These are phyloP conservation scores for Populus davidiana DNA, from an alignment of 345 rosid species.

Conservation along the genomic window DNA sequence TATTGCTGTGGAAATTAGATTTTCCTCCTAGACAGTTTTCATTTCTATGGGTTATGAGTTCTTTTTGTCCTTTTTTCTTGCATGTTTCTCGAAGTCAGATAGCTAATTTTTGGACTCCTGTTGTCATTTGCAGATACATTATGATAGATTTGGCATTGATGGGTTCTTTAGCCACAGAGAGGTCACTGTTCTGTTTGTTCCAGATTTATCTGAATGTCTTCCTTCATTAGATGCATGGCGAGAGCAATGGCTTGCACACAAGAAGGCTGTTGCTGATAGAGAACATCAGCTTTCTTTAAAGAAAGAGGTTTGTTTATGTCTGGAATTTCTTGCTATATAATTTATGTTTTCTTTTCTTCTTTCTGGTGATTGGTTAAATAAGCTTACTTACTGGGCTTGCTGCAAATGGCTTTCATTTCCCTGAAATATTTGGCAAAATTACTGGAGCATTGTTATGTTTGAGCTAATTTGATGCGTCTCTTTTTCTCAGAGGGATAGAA, in stretches of 20 bases:
- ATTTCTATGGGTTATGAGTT: neutral
- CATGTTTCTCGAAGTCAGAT: constrained; percentile 2
- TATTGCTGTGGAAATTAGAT: neutral
- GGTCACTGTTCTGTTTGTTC: constrained; percentile 85
- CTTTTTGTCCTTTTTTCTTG: neutral
- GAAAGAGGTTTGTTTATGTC: constrained; percentile 38
- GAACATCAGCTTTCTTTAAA: constrained; percentile 50
- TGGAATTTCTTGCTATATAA: neutral
- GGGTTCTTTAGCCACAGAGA: constrained; percentile 86
- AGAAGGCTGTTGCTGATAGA: constrained; percentile 64
- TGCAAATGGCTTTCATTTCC: neutral
- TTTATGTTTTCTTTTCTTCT: neutral
- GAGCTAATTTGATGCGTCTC: constrained; percentile 6
- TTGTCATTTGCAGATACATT: constrained; percentile 68
- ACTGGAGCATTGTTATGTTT: constrained; percentile 12
- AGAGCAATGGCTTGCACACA: constrained; percentile 76
- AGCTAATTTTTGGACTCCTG: constrained; percentile 4
- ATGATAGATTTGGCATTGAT: constrained; percentile 81
- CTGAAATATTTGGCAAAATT: neutral
- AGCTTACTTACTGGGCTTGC: neutral
- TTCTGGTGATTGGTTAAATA: neutral
- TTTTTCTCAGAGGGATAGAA: constrained; percentile 47
- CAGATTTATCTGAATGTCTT: constrained; percentile 84
- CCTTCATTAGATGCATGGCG: constrained; percentile 80
- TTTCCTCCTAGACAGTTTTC: neutral